Evolutionary conservation across 441 rosid species (phyloP).

Genomic region (Pelargonium citronellum): DNA sequence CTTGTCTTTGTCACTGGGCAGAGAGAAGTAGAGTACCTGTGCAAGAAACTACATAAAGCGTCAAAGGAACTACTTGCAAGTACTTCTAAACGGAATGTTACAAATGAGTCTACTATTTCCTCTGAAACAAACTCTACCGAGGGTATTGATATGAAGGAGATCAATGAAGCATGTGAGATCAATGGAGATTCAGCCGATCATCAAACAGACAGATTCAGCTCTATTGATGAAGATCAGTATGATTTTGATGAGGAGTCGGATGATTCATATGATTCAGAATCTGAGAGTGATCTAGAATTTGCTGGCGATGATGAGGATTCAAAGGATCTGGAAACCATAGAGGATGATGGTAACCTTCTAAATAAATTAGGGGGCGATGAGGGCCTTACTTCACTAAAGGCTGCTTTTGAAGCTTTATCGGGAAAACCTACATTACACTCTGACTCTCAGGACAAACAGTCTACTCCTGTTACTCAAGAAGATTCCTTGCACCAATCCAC

Average conservation of each 20-base stretch:
- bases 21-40: conserved; percentile 82
- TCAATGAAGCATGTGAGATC: conserved; percentile 62
- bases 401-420: conserved; percentile 64
- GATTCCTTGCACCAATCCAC: conserved; percentile 25
- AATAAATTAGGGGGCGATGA: conserved; percentile 36
- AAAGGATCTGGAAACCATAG: conserved; percentile 24
- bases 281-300: conserved; percentile 63
- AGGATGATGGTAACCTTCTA: conserved; percentile 27
- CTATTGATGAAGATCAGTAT: conserved; percentile 44
- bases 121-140: conserved; percentile 34
- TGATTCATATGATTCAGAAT: conserved; percentile 39
- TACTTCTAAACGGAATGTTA: conserved; percentile 27
- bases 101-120: conserved; percentile 23
- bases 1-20: conserved; percentile 94
- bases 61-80: conserved; percentile 41
- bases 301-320: conserved; percentile 30
- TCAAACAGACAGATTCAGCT: conserved; percentile 47
- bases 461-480: conserved; percentile 18
- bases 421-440: conserved; percentile 31
- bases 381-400: conserved; percentile 54
- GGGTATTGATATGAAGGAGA: conserved; percentile 61
- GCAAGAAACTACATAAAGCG: conserved; percentile 56
- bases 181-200: conserved; percentile 30
- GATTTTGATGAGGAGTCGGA: conserved; percentile 42
- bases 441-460: conserved; percentile 21